These are phyloP conservation scores for Nectriaceae sp. DNA, from an alignment of 2,329 filamentous ascomycete genomes.

Conservation along the genomic window DNA sequence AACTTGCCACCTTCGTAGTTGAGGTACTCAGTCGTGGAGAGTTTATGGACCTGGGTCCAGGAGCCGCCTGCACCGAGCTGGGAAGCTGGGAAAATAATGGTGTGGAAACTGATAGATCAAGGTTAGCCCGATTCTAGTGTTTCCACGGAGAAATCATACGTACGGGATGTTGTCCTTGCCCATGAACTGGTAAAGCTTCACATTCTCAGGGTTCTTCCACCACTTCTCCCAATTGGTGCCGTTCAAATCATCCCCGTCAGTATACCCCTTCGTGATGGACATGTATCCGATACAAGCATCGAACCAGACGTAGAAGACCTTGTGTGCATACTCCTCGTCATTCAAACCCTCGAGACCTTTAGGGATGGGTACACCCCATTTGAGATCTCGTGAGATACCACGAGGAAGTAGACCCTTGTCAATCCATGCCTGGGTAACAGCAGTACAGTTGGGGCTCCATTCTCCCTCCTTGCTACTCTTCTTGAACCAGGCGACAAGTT, in stretches of 20 bases:
- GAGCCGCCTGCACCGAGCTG: slow-evolving; percentile 81
- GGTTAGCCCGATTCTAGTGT: slow-evolving; percentile 10
- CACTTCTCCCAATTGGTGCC: slow-evolving; percentile 83
- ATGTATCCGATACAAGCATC: slow-evolving; percentile 92
- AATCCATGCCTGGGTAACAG: slow-evolving; percentile 80
- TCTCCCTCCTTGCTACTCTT: slow-evolving; percentile 71
- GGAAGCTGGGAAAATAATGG: slow-evolving; percentile 86
- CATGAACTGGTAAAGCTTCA: slow-evolving; percentile 92
- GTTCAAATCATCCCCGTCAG: slow-evolving; percentile 49
- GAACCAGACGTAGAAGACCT: slow-evolving; percentile 92
- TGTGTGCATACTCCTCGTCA: slow-evolving; percentile 56
- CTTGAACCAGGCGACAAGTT: slow-evolving; percentile 77
- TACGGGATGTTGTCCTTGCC: slow-evolving; percentile 69
- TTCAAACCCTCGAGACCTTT: slow-evolving; percentile 48
- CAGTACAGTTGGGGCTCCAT: slow-evolving; percentile 75
- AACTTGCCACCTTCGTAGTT: slow-evolving; percentile 92
- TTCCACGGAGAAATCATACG: slow-evolving; percentile 52
- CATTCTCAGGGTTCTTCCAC: slow-evolving; percentile 90
- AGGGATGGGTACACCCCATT: slow-evolving; percentile 74
- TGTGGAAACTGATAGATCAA: slow-evolving; percentile 54
- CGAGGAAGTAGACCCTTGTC: slow-evolving; percentile 82
- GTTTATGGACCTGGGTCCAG: slow-evolving; percentile 87
- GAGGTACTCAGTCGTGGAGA: slow-evolving; percentile 84
- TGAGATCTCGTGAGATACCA: slow-evolving; percentile 89
- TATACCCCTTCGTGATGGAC: slow-evolving; percentile 93